Base-by-base conservation (phyloP, 805 yeast species). In the Clavispora carvajalis region DNA sequence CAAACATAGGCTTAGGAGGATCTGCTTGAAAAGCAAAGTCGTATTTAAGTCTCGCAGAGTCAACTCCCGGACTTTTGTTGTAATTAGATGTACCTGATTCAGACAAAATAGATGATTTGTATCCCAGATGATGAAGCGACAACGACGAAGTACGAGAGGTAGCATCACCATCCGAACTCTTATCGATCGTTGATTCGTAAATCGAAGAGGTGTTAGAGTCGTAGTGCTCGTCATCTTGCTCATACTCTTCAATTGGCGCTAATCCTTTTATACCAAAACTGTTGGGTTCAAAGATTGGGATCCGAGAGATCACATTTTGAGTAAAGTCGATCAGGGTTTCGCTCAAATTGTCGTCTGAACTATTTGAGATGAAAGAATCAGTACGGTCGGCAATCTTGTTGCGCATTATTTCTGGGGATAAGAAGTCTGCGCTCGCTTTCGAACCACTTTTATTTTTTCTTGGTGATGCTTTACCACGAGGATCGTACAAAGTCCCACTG, bases 111-210 rank as follows among this genome's bases (percentile, higher is more conserved):
- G 67, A 61, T 7, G 65, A 60, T 45, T 63, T 61, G 51, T 59
- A 59, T 45, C 65, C 68, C 44, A 65, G 59, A 31, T 61, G 54
- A 46, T 65, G 69, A 48, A 69, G 65, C 1, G 73, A 68, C 38
- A 65, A 57, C 10, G 63, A 53, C 6, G 70, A 64, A 4, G 56
- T 53, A 23, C 66, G 60, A 4, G 65, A 58, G 9, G 59, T 52
- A 3, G 49, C 38, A 23, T 55, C 61, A 36, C 55, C 56, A 15
- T 41, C 50, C 21, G 41, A 51, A 5, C 21, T 18, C 12, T 36
- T 36, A 7, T 54, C 61, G 25, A 38, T 44, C 6, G 15, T 18
- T 22, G 58, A 62, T 39, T 54, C 60, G 42, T 65, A 65, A 38
- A 55, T 58, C 9, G 68, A 62, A 17, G 56, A 49, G 5, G 67